Conservation (phyloP, 1,284 basidiomycete genomes). For the Ustilago crameri region DNA sequence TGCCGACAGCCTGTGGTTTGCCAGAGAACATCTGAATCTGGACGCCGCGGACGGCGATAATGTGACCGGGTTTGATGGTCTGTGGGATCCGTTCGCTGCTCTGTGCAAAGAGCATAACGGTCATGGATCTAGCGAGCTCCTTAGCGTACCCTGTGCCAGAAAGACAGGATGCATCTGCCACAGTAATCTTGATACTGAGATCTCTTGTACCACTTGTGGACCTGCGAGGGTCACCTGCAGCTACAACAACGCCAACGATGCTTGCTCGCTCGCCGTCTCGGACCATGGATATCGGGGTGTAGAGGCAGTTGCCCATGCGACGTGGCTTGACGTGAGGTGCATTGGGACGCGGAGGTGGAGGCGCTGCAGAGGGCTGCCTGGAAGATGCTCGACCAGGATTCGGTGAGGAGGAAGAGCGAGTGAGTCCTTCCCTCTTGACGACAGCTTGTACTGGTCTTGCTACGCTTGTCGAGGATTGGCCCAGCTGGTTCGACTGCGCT, state of each 20-base stretch:
- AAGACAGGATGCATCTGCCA: slow-evolving; percentile 44
- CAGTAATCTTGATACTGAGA: slow-evolving; percentile 42
- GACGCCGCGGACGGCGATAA: slow-evolving; percentile 37
- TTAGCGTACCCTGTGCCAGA: slow-evolving; percentile 46
- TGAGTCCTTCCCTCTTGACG: slow-evolving; percentile 27
- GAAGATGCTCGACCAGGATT: slow-evolving; percentile 16
- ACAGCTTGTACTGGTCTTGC: background rate
- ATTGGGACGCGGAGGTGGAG: slow-evolving; percentile 22
- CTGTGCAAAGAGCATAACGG: slow-evolving; percentile 46
- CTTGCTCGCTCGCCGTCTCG: slow-evolving; percentile 40
- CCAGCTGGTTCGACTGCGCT: slow-evolving; percentile 5
- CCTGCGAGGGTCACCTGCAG: slow-evolving; percentile 38
- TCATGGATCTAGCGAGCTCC: slow-evolving; percentile 28
- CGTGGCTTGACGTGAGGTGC: slow-evolving; percentile 45
- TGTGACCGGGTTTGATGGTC: slow-evolving; percentile 27
- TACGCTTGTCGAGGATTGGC: background rate
- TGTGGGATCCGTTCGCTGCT: slow-evolving; percentile 32
- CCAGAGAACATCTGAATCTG: slow-evolving; percentile 43
- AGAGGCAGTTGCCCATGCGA: slow-evolving; percentile 49
- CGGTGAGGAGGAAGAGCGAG: slow-evolving; percentile 12
- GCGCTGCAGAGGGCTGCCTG: slow-evolving; percentile 15
- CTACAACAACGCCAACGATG: slow-evolving; percentile 49
- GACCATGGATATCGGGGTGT: slow-evolving; percentile 48
- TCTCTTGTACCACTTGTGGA: slow-evolving; percentile 39
- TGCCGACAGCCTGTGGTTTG: slow-evolving; percentile 45